phyloP scores from a whole-genome alignment of 192 early-diverging fungal species.

The Chytriomyces sp. region DNA sequence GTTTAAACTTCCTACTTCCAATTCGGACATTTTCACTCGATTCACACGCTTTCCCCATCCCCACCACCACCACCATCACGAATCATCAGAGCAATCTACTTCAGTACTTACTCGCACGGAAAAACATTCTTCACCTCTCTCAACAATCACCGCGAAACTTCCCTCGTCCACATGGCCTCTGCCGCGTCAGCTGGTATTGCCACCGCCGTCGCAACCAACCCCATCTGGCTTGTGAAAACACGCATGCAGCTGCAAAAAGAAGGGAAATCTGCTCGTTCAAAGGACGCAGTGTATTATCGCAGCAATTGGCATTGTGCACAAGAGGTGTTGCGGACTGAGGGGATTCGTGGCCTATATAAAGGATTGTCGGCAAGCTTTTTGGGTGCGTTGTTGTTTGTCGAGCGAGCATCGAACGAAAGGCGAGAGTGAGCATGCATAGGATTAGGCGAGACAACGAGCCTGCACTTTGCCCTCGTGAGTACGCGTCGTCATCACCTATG shows the following conservation, averaged over 20 bases:
- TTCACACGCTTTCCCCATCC: background rate
- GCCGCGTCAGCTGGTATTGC: conserved; percentile 74
- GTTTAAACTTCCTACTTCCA: conserved; percentile 38
- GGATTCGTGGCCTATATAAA: conserved; percentile 81
- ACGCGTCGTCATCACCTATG: no score
- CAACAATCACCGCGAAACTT: conserved; percentile 76
- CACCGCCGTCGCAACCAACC: conserved; percentile 85
- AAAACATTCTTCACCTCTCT: conserved; percentile 75
- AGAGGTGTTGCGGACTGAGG: conserved; percentile 76
- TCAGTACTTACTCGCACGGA: conserved; percentile 88
- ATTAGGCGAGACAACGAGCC: no score
- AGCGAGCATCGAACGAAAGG: background rate
- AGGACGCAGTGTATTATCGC: conserved; percentile 49
- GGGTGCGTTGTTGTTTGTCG: conserved; percentile 40
- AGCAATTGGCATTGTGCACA: conserved; percentile 79
- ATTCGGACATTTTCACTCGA: background rate
- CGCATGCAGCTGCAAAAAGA: conserved; percentile 82
- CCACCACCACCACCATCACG: background rate
- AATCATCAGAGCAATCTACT: conserved; percentile 79
- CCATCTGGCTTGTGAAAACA: conserved; percentile 98
- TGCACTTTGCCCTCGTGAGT: no score
- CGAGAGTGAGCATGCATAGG: background rate
- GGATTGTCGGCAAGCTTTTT: conserved; percentile 90
- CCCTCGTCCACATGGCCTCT: conserved; percentile 79
- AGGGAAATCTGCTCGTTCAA: conserved; percentile 20